Evolutionary conservation across 805 yeast species (phyloP).

Genomic region (Schwanniomyces polymorphus): DNA sequence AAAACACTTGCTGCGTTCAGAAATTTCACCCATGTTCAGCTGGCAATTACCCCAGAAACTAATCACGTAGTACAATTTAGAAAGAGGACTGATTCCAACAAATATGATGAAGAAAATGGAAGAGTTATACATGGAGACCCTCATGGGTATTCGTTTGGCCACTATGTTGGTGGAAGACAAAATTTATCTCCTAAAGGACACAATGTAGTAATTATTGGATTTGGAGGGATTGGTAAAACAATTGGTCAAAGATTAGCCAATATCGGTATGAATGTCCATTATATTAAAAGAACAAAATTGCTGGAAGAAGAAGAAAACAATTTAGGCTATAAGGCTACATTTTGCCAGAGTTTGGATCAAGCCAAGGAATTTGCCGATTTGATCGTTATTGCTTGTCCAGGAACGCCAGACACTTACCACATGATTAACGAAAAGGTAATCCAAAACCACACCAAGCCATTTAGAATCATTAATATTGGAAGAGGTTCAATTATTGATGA

Average conservation of each 20-base stretch:
- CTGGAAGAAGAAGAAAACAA: constrained; percentile 24
- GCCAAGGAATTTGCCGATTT: constrained; percentile 49
- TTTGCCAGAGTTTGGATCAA: constrained; percentile 32
- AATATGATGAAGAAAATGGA: constrained; percentile 33
- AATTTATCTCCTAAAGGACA: constrained; percentile 55
- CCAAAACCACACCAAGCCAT: constrained; percentile 48
- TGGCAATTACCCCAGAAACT: constrained; percentile 30
- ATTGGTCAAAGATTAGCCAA: constrained; percentile 56
- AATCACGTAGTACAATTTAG: constrained; percentile 51
- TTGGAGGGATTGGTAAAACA: constrained; percentile 71
- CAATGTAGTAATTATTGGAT: constrained; percentile 65
- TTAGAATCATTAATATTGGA: constrained; percentile 72
- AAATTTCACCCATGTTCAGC: constrained; percentile 49
- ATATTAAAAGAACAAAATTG: constrained; percentile 55
- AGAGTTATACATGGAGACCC: constrained; percentile 9
- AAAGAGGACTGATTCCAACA: constrained; percentile 28
- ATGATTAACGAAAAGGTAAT: constrained; percentile 52
- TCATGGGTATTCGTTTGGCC: constrained; percentile 39
- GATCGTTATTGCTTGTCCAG: constrained; percentile 68
- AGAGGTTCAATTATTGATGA: constrained; percentile 72
- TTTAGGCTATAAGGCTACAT: constrained; percentile 48
- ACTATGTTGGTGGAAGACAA: constrained; percentile 45
- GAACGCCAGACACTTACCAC: constrained; percentile 55
- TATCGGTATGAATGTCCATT: constrained; percentile 67
- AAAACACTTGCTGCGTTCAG: constrained; percentile 62